Base-by-base conservation (phyloP, 2,329 filamentous ascomycete genomes). In the Penicillium freii region DNA sequence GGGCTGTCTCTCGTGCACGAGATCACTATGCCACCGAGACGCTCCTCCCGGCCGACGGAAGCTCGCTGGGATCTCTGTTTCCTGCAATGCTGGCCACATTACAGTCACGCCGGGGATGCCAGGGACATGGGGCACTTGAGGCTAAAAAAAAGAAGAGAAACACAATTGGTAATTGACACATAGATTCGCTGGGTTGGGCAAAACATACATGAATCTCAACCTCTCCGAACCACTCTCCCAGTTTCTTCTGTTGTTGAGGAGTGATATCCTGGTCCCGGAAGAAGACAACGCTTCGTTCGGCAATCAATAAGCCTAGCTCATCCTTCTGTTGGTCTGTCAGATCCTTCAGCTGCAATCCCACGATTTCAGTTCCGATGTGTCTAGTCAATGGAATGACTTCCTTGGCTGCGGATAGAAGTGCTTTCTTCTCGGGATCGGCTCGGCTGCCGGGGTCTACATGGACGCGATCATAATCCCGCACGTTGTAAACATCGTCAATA, bases 1-100 rank as follows among this genome's bases (percentile, higher is more conserved):
- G 1, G 88, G 87, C 56, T 90, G 87, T 34, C 79, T 78, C 69
- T 91, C 87, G 64, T 90, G 87, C 0, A 90, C 87, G 0, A 90
- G 80, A 66, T 90, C 87, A 8, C 82, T 83, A 70, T 90, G 88
- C 88, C 87, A 90, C 47, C 83, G 75, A 0, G 85, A 86, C 1
- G 87, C 84, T 3, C 88, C 87, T 29, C 87, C 87, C 0, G 87
- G 87, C 23, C 84, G 79, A 55, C 88, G 82, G 77, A 90, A 90
- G 66, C 78, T 82, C 4, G 86, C 82, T 2, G 78, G 70, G 1
- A 75, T 70, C 69, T 90, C 87, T 0, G 83, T 86, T 0, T 85
- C 86, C 68, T 81, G 78, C 0, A 90, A 80, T 34, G 82, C 87
- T 0, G 88, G 88, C 88, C 87, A 90, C 47, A 90, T 87, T 5